These are phyloP conservation scores for Aspergillus aculeatus DNA, from an alignment of 2,329 filamentous ascomycete species.

Conservation along the genomic window DNA sequence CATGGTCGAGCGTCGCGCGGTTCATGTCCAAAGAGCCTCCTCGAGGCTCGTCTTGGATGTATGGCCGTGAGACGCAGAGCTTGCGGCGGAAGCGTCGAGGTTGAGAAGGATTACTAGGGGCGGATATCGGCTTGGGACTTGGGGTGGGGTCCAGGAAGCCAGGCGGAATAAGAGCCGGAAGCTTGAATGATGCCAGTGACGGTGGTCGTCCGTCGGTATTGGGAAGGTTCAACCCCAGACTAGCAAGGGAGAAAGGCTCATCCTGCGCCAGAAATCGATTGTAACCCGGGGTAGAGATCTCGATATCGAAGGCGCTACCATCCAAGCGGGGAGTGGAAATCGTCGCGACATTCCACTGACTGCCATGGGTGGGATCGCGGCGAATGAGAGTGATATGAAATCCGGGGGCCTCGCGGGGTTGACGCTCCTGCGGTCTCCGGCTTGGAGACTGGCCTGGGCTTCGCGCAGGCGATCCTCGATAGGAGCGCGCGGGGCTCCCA, in stretches of 20 bases:
- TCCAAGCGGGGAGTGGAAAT: slow-evolving; percentile 48
- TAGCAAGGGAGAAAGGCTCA: slow-evolving; percentile 35
- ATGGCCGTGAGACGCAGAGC: slow-evolving; percentile 32
- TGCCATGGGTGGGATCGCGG: slow-evolving; percentile 66
- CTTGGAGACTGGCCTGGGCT: slow-evolving; percentile 31
- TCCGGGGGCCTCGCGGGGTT: slow-evolving; percentile 20
- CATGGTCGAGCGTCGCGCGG: slow-evolving; percentile 20
- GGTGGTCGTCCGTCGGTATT: slow-evolving; percentile 11
- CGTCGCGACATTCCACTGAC: slow-evolving; percentile 73
- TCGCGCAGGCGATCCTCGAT: slow-evolving; percentile 20
- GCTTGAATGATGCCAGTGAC: slow-evolving; percentile 11
- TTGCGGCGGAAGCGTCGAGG: slow-evolving; percentile 35
- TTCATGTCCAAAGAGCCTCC: slow-evolving; percentile 19
- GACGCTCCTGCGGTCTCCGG: slow-evolving; percentile 13
- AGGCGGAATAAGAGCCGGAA: slow-evolving; percentile 1
- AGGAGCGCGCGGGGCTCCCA: slow-evolving; percentile 19
- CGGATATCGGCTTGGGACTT: slow-evolving; percentile 1
- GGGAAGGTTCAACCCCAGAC: slow-evolving; percentile 27
- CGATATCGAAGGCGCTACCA: slow-evolving; percentile 48
- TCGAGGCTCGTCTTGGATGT: slow-evolving; percentile 19
- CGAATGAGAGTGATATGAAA: slow-evolving; percentile 63
- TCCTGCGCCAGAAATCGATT: slow-evolving; percentile 52
- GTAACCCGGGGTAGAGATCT: slow-evolving; percentile 61
- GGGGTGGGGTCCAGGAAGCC: not conserved
- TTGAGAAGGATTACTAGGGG: slow-evolving; percentile 16